Evolutionary conservation across 139 green algal genomes (phyloP).

Genomic region (Tetratostichococcus sp.): DNA sequence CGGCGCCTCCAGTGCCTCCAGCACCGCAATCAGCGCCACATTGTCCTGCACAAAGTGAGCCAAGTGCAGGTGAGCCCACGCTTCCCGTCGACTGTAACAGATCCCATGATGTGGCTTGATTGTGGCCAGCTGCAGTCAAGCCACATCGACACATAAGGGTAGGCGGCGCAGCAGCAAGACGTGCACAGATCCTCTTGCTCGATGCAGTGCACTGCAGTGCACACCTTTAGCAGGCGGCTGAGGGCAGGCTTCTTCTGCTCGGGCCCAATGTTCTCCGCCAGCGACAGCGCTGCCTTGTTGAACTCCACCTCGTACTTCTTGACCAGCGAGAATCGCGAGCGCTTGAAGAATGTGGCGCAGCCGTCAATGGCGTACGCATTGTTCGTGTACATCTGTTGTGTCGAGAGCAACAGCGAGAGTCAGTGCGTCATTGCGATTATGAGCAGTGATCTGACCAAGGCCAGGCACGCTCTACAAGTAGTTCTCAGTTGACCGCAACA

Average conservation of each 20-base stretch:
- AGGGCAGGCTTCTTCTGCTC: constrained; percentile 91
- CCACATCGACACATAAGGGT: too few species aligned
- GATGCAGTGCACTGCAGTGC: neutral
- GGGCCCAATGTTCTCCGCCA: constrained; percentile 80
- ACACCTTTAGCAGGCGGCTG: constrained; percentile 90
- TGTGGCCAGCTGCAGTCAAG: too few species aligned
- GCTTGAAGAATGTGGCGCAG: constrained; percentile 95
- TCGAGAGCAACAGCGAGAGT: too few species aligned
- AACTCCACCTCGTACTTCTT: constrained; percentile 99
- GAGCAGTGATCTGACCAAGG: too few species aligned
- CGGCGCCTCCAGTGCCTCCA: constrained; percentile 81
- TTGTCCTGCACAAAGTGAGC: constrained; percentile 89
- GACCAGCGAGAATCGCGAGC: constrained; percentile 85
- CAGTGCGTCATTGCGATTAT: too few species aligned
- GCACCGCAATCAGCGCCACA: constrained; percentile 93
- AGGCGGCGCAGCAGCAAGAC: too few species aligned
- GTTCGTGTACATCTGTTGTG: constrained; percentile 72
- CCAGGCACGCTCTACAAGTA: too few species aligned
- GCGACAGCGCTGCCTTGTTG: constrained; percentile 95
- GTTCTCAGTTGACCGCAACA: too few species aligned
- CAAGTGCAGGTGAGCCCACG: too few species aligned
- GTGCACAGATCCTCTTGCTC: too few species aligned
- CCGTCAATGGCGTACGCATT: constrained; percentile 89
- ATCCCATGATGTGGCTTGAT: neutral
- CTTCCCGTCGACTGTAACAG: too few species aligned